Base-by-base conservation (phyloP, 2,329 filamentous ascomycete genomes). In the Microsporum ferrugineum region DNA sequence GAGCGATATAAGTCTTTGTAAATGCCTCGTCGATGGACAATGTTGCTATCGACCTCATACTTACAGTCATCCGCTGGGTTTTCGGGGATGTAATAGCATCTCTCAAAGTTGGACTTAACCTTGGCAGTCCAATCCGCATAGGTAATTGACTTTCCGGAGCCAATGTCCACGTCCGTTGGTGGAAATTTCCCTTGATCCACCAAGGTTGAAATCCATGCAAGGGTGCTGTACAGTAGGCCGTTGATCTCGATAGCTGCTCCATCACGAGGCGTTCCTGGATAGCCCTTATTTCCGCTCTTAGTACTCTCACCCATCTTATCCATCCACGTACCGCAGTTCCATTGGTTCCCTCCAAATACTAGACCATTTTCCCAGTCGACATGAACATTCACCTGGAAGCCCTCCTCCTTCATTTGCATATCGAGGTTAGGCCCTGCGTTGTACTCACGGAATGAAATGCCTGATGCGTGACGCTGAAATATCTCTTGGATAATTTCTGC, bases 231-330 rank as follows among this genome's bases (percentile, higher is more conserved):
- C 17, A 94, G 79, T 61, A 99, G 82, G 56, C 94, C 95, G 0
- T 87, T 96, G 71, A 99, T 97, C 73, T 99, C 94, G 61, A 99
- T 83, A 23, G 94, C 91, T 47, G 94, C 91, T 34, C 94, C 94
- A 71, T 99, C 95, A 68, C 95, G 88, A 55, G 94, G 94, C n/a
- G 94, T 99, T 6, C 91, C 94, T 0, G 94, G 95, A 23, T 96
- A 80, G 57, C 94, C 95, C 77, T 96, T 97, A 70, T 86, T 96
- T 62, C 88, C 87, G 14, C 95, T 94, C 64, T 86, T 88, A 65
- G 88, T 85, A 64, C 91, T 96, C 74, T 99, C 58, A n/a, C 94
- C 94, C 94, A 99, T 99, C 82, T 99, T 99, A 80, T 99, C 94
- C 91, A 96, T 96, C 94, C 94, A 99, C 1, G 94, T 99, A 59